phyloP scores from a whole-genome alignment of 2,329 filamentous ascomycete genomes.

The Mycocentrospora acerina region DNA sequence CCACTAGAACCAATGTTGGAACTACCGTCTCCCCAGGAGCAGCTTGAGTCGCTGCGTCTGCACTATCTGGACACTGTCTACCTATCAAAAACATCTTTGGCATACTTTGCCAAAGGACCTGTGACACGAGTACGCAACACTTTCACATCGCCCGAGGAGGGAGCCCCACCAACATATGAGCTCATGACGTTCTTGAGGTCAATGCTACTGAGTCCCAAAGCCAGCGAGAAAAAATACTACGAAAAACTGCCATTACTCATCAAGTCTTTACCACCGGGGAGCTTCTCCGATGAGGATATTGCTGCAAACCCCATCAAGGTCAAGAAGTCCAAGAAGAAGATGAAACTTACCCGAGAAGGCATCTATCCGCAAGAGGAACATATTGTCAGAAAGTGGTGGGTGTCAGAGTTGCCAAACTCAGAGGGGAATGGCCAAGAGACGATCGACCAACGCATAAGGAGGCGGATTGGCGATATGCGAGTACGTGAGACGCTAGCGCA shows the following conservation, averaged over 20 bases:
- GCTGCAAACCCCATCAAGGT: conserved; percentile 31
- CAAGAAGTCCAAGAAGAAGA: conserved; percentile 48
- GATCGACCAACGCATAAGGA: conserved; percentile 57
- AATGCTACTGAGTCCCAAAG: conserved; percentile 65
- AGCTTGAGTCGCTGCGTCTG: conserved; percentile 54
- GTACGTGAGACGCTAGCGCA: conserved; percentile 79
- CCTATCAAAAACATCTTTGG: conserved; percentile 66
- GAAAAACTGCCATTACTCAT: conserved; percentile 67
- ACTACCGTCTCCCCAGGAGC: conserved; percentile 31
- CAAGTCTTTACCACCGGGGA: conserved; percentile 54
- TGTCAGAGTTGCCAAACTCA: conserved; percentile 42
- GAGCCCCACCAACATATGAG: conserved; percentile 61
- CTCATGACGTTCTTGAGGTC: conserved; percentile 69
- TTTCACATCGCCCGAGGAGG: conserved; percentile 65
- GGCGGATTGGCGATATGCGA: conserved; percentile 65
- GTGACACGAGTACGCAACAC: conserved; percentile 72
- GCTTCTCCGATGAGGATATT: conserved; percentile 47
- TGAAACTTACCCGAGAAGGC: conserved; percentile 65
- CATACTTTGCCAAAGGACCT: conserved; percentile 82
- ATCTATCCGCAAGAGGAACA: conserved; percentile 68
- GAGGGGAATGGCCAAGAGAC: conserved; percentile 35
- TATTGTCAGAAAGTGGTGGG: conserved; percentile 72
- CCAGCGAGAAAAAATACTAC: conserved; percentile 79
- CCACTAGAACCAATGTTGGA: conserved; percentile 6
- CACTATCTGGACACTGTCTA: conserved; percentile 51